Evolutionary conservation across 345 rosid species (phyloP).

Genomic region (Brassica incana): DNA sequence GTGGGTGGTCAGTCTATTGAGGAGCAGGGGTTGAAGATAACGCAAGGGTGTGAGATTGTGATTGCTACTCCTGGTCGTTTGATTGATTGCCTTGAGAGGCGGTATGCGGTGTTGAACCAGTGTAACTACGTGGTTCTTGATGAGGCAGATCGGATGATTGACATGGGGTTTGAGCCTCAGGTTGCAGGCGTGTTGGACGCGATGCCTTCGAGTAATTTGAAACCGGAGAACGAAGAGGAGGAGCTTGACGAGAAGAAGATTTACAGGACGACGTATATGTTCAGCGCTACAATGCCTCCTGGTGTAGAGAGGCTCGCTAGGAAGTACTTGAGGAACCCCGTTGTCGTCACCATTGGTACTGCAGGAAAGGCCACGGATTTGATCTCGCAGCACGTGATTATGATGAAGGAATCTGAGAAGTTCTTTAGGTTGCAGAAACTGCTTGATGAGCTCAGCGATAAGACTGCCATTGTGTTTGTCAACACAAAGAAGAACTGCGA

Average conservation of each 20-base stretch:
- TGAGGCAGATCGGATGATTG: conserved; percentile 98
- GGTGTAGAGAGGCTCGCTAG: conserved; percentile 92
- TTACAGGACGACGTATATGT: conserved; percentile 95
- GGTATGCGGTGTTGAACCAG: conserved; percentile 86
- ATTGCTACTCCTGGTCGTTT: conserved; percentile 92
- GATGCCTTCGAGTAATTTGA: conserved; percentile 92
- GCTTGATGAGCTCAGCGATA: conserved; percentile 83
- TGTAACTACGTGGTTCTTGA: conserved; percentile 97
- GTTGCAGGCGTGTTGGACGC: conserved; percentile 89
- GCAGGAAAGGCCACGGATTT: conserved; percentile 94
- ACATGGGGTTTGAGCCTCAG: conserved; percentile 95
- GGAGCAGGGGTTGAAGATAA: conserved; percentile 85
- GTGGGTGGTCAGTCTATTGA: conserved; percentile 96
- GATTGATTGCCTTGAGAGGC: conserved; percentile 88
- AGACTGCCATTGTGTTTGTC: conserved; percentile 86
- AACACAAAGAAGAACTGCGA: conserved; percentile 90
- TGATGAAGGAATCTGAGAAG: conserved; percentile 89
- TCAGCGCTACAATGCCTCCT: conserved; percentile 97
- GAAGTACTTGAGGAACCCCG: conserved; percentile 95
- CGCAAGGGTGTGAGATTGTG: conserved; percentile 95
- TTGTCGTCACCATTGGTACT: conserved; percentile 91
- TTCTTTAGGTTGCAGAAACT: conserved; percentile 64
- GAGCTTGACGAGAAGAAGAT: conserved; percentile 91
- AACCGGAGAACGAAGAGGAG: conserved; percentile 95
- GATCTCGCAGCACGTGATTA: conserved; percentile 82